Base-by-base conservation (phyloP, 1,139 yeast genomes). In the Geotrichum candidum region DNA sequence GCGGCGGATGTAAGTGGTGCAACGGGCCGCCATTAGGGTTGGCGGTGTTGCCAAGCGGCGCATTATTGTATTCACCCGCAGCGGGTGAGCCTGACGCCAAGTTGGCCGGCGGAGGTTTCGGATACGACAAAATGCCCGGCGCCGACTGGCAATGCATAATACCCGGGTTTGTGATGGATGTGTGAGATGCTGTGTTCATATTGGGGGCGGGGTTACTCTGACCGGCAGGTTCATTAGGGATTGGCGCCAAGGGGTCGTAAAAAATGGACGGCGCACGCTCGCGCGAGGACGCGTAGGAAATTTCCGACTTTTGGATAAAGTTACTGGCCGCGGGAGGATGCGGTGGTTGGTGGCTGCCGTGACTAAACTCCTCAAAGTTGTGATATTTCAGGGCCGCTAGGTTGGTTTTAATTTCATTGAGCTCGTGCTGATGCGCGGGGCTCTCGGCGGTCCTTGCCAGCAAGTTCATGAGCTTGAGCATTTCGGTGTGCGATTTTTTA, bases 251-350 rank as follows among this genome's bases (percentile, higher is more conserved):
- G 25, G 73, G 73, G 53, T 71, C 73, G 58, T 68, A 72, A 57
- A 66, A 67, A 46, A 72, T 66, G 10, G 73, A 68, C 23, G 65
- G 65, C 18, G 70, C 64, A 53, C 70, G 61, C 51, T 75, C 77
- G 11, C 72, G 70, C 11, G 66, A 10, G 66, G 70, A 58, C 64
- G 70, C 31, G 69, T 68, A 60, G n/a, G 63, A 46, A 41, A 60
- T 60, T 41, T 60, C 59, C 3, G 57, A 38, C 13, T 60, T 59
- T 6, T 41, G 46, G 15, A 41, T 41, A 41, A 13, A 41, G 6
- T 41, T 41, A n/a, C 18, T 41, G 2, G 22, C 7, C n/a, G 55
- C 38, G 15, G 48, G 53, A 22, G 48, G 65, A 27, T 54, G 61
- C 15, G 22, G 58, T 5, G 54, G 53, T 7, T 46, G 61, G 10